Evolutionary conservation across 2,329 filamentous ascomycete genomes (phyloP).

Genomic region (Fusarium tricinctum): DNA sequence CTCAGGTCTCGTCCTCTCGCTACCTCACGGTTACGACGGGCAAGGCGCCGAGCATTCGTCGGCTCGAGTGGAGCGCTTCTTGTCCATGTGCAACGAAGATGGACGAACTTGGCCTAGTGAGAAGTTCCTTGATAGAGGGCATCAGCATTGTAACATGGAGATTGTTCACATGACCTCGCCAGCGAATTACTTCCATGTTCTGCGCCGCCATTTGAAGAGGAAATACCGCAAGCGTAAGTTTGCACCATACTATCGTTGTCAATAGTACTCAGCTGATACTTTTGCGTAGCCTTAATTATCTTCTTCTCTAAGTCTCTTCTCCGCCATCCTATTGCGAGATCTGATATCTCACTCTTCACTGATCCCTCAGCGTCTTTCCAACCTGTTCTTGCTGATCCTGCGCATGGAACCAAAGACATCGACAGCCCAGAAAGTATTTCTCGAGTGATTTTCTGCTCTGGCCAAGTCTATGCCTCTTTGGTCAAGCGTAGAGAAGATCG

Average conservation of each 20-base stretch:
- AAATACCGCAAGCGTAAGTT: slow-evolving; percentile 97
- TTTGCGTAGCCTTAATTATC: slow-evolving; percentile 79
- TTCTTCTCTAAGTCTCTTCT: slow-evolving; percentile 99
- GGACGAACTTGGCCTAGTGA: too few relatives aligned
- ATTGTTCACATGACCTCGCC: slow-evolving; percentile 95
- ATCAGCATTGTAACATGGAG: slow-evolving; percentile 99
- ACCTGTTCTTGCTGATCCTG: slow-evolving; percentile 92
- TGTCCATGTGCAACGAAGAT: slow-evolving; percentile 55
- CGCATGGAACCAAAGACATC: slow-evolving; percentile 77
- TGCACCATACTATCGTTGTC: not conserved
- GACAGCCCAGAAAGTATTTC: slow-evolving; percentile 86
- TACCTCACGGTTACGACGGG: slow-evolving; percentile 97
- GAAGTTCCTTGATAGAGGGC: slow-evolving; percentile 78
- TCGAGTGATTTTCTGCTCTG: slow-evolving; percentile 91
- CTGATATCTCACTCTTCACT: slow-evolving; percentile 87
- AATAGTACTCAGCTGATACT: too few relatives aligned
- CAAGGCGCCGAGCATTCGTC: slow-evolving; percentile 99
- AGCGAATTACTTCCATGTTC: slow-evolving; percentile 93
- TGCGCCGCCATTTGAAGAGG: slow-evolving; percentile 96
- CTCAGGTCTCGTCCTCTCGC: slow-evolving; percentile 92
- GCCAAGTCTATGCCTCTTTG: slow-evolving; percentile 69
- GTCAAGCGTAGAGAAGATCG: too few relatives aligned
- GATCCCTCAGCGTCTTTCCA: slow-evolving; percentile 85
- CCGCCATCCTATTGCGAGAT: slow-evolving; percentile 91
- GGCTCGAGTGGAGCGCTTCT: slow-evolving; percentile 93